These are phyloP conservation scores for Orbilia quercus DNA, from an alignment of 2,329 filamentous ascomycete genomes.

Conservation along the genomic window DNA sequence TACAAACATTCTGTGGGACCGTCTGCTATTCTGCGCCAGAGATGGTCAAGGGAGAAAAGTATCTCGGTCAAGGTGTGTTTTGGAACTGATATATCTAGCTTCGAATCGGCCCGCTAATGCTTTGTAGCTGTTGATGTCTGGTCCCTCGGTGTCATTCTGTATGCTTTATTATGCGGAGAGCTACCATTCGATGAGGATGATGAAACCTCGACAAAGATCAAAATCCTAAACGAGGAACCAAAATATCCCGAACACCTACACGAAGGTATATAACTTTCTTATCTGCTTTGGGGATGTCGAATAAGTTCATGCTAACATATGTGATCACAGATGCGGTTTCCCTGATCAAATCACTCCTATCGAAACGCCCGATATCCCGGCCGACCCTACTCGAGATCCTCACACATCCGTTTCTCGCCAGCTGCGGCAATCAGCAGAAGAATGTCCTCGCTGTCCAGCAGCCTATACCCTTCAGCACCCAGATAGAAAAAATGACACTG, in stretches of 20 bases:
- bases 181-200: constrained; percentile 97
- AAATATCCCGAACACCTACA: constrained; percentile 84
- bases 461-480: constrained; percentile 83
- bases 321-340: constrained; percentile 75
- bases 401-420: constrained; percentile 84
- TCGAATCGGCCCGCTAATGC: not conserved
- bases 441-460: constrained; percentile 85
- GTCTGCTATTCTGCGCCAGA: constrained; percentile 98
- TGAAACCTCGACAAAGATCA: constrained; percentile 83
- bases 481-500: constrained; percentile 88
- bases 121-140: constrained; percentile 94
- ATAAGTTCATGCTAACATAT: constrained; percentile 6
- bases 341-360: constrained; percentile 82
- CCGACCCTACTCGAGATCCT: constrained; percentile 87
- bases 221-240: constrained; percentile 86
- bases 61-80: constrained; percentile 67
- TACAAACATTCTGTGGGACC: constrained; percentile 97
- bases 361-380: constrained; percentile 85
- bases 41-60: constrained; percentile 98
- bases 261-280: constrained; percentile 58
- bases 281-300: not conserved
- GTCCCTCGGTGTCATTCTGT: constrained; percentile 87
- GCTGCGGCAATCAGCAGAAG: constrained; percentile 87
- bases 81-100: not conserved
- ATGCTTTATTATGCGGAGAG: constrained; percentile 83